phyloP scores from a whole-genome alignment of 1,284 basidiomycete genomes.

The Phellopilus nigrolimitatus region DNA sequence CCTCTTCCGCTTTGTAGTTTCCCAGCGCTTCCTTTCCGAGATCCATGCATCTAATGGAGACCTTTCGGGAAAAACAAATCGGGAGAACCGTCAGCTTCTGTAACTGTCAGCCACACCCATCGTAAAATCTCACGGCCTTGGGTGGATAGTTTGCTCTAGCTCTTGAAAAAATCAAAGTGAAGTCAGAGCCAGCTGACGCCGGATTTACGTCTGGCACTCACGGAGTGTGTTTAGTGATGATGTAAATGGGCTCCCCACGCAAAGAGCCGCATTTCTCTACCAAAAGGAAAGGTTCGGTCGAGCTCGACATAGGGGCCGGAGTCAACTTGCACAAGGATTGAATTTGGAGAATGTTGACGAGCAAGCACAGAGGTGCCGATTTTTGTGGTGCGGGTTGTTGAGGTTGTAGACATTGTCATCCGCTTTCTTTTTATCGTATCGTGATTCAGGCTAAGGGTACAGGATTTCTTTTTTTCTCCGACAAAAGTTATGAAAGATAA shows the following conservation, averaged over 20 bases:
- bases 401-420: neutral
- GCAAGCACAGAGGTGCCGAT: neutral
- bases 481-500: slow-evolving; percentile 15
- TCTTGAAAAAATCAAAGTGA: no score
- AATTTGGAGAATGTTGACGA: neutral
- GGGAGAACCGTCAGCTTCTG: neutral
- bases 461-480: slow-evolving; percentile 7
- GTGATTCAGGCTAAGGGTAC: slow-evolving; percentile 9
- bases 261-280: slow-evolving; percentile 38
- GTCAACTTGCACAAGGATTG: neutral
- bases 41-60: slow-evolving; percentile 42
- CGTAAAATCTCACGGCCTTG: slow-evolving; percentile 13
- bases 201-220: no score
- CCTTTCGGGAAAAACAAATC: slow-evolving; percentile 22
- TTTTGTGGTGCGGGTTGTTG: neutral
- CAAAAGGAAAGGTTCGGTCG: slow-evolving; percentile 35
- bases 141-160: slow-evolving; percentile 15
- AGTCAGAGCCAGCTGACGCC: no score
- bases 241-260: slow-evolving; percentile 38
- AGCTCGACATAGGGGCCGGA: slow-evolving; percentile 11
- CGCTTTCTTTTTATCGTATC: slow-evolving; percentile 14
- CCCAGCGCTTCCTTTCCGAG: slow-evolving; percentile 36
- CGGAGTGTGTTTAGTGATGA: slow-evolving; percentile 40
- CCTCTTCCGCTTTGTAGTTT: slow-evolving; percentile 38
- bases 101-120: no score